Conservation (phyloP, 78 protist genomes). For the Protostelium mycophagum region DNA sequence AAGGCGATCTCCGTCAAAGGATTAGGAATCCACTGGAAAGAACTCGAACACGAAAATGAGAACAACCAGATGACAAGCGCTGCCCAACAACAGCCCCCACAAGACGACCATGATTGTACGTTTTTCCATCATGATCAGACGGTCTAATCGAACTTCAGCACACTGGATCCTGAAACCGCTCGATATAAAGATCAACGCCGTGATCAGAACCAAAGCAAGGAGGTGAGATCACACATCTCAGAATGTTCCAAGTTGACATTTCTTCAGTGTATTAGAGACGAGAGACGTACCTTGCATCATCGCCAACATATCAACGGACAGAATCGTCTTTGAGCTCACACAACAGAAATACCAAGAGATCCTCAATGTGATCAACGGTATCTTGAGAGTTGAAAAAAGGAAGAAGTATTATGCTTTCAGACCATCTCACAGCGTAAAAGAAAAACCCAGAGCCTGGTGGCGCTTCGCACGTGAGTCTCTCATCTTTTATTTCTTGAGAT, state of each 20-base stretch:
- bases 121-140: too few relatives aligned
- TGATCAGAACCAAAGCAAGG: neutral
- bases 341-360: neutral
- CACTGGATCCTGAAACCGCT: neutral
- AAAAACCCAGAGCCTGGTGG: neutral
- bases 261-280: neutral
- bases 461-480: neutral
- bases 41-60: neutral
- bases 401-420: neutral
- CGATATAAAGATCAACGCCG: neutral
- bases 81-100: neutral
- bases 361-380: neutral
- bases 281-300: neutral
- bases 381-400: neutral
- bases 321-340: neutral
- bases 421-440: neutral
- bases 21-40: neutral
- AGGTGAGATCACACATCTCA: too few relatives aligned
- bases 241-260: too few relatives aligned
- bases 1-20: neutral
- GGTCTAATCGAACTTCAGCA: too few relatives aligned
- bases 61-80: neutral
- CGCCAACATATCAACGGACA: neutral
- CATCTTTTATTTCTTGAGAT: neutral
- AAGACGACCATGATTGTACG: neutral